Conservation (phyloP, 257 asterid species). For the Dorcoceras hygrometricum region DNA sequence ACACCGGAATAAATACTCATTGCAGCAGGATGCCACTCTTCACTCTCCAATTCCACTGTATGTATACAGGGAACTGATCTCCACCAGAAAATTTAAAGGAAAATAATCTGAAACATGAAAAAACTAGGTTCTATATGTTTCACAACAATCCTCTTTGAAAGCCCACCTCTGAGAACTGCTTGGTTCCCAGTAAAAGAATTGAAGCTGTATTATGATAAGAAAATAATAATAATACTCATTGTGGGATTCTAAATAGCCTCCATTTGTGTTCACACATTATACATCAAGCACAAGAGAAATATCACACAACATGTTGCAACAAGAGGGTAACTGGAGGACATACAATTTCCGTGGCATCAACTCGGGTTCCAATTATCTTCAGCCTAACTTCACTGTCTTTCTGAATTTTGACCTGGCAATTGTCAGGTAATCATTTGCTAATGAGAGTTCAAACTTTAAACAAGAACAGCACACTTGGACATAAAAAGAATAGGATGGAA, state of each 20-base stretch:
- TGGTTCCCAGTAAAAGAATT: background rate
- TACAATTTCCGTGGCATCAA: slow-evolving; percentile 89
- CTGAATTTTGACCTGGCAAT: slow-evolving; percentile 51
- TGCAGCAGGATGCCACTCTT: background rate
- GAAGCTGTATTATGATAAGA: background rate
- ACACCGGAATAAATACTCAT: background rate
- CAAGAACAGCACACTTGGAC: slow-evolving; percentile 5
- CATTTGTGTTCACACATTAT: background rate
- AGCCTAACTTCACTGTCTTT: slow-evolving; percentile 62
- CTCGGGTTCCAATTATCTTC: slow-evolving; percentile 64
- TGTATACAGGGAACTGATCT: background rate
- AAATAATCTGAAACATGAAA: background rate
- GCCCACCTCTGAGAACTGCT: background rate
- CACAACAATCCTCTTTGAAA: background rate
- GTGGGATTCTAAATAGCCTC: background rate
- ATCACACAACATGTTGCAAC: background rate
- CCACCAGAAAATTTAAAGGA: background rate
- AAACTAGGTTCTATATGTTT: background rate
- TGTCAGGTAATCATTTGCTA: slow-evolving; percentile 19
- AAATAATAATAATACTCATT: background rate
- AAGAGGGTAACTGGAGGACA: slow-evolving; percentile 23
- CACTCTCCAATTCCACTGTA: background rate
- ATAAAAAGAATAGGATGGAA: slow-evolving; percentile 1
- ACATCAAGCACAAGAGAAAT: background rate
- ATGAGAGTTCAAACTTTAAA: slow-evolving; percentile 5